These are phyloP conservation scores for Flaveria trinervia DNA, from an alignment of 129 eudicot species.

Conservation along the genomic window DNA sequence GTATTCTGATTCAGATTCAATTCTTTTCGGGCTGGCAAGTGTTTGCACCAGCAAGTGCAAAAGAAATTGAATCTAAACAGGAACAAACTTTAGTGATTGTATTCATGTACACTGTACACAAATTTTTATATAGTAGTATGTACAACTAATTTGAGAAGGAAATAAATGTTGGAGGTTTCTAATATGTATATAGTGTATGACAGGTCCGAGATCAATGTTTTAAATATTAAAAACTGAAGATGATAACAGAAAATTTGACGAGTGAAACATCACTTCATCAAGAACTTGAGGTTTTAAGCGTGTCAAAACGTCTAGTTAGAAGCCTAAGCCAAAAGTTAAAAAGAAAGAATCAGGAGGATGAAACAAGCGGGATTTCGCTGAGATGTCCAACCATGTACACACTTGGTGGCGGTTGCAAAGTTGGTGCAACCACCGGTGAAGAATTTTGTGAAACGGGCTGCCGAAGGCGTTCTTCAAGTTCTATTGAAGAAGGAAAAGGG, in stretches of 20 bases:
- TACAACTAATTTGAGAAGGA: background rate
- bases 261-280: conserved; percentile 54
- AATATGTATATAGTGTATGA: conserved; percentile 15
- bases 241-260: conserved; percentile 50
- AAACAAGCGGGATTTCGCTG: conserved; percentile 52
- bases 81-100: background rate
- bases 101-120: conserved; percentile 1
- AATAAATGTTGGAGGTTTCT: background rate
- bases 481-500: conserved; percentile 68
- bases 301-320: conserved; percentile 75
- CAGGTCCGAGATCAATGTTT: conserved; percentile 20
- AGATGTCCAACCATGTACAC: conserved; percentile 76
- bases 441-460: conserved; percentile 51
- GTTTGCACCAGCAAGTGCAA: background rate
- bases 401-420: conserved; percentile 90
- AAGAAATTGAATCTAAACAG: background rate
- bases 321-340: conserved; percentile 77
- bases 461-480: conserved; percentile 72
- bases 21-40: background rate
- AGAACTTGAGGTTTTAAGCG: conserved; percentile 67
- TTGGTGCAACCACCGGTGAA: conserved; percentile 76
- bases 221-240: conserved; percentile 22
- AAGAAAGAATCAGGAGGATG: conserved; percentile 55
- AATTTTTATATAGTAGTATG: background rate
- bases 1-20: background rate